Base-by-base conservation (phyloP, 345 rosid species). In the Litchi chinensis region DNA sequence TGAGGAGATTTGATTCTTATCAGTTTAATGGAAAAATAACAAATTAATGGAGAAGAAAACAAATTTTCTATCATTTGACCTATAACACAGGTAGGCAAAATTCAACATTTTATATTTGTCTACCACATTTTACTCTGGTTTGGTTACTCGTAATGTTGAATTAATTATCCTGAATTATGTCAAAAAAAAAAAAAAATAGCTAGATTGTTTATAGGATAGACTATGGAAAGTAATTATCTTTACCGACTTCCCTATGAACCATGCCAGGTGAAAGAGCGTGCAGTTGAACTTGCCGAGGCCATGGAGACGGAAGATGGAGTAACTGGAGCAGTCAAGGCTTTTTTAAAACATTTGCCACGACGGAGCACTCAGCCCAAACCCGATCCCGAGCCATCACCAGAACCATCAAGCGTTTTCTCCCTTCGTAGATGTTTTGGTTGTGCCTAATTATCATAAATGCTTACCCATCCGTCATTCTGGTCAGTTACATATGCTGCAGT, bases 271-370 rank as follows among this genome's bases (percentile, higher is more conserved):
- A 97, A 94, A 81, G 86, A 89, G 73, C 85, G 79, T 6, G 97
- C 98, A 6, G 88, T 91, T 75, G 93, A 93, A 70, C 93, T 94
- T 65, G 97, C 98, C n/a, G 86, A 92, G 76, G 93, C 93, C 37
- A 94, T 94, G 98, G 89, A 92, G 88, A 86, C 90, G 39, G 99
- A 97, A 84, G 99, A 97, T 72, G 98, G 99, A 71, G 98, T 93
- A 68, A 77, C 88, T n/a, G 98, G 97, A 83, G 99, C 98, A 12
- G 98, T 97, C 62, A 92, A 85, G 74, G 98, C 99, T 21, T 97
- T 97, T 83, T 85, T 97, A 24, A 95, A 92, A 91, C 98, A 97
- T 82, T 92, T 90, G 57, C 92, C 93, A 18, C 50, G 2, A 32
- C 82, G 41, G 54, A 89, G 82, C 72, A 78, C 87, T 0, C 83